Evolutionary conservation across 768 basidiomycete genomes (phyloP).

Genomic region (Phaeolepiota aurea): DNA sequence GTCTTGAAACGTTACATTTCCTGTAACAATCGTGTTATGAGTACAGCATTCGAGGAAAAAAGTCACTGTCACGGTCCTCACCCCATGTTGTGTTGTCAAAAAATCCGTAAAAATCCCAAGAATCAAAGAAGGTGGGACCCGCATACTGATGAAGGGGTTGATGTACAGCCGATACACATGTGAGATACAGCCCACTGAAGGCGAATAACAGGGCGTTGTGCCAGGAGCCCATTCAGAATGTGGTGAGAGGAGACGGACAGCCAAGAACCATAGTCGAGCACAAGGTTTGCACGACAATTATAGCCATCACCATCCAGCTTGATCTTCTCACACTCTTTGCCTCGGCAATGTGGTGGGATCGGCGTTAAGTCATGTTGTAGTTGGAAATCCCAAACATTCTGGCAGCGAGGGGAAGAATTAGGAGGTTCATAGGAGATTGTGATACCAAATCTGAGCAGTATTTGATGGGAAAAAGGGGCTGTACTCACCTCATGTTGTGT

Average conservation of each 20-base stretch:
- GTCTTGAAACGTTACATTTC: slow-evolving; percentile 56
- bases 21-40: slow-evolving; percentile 23
- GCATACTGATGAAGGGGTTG: slow-evolving; percentile 8
- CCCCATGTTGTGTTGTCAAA: slow-evolving; percentile 12
- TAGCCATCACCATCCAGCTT: too few relatives aligned
- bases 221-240: not conserved
- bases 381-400: too few relatives aligned
- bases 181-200: not conserved
- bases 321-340: too few relatives aligned
- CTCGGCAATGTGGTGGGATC: too few relatives aligned
- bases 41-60: not conserved
- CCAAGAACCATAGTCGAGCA: not conserved
- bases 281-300: too few relatives aligned
- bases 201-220: not conserved
- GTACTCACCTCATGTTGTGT: too few relatives aligned
- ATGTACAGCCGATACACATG: slow-evolving; percentile 2
- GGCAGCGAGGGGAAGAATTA: too few relatives aligned
- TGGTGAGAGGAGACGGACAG: not conserved
- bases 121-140: slow-evolving; percentile 9
- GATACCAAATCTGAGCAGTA: too few relatives aligned
- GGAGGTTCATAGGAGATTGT: too few relatives aligned
- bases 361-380: too few relatives aligned
- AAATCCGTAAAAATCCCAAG: slow-evolving; percentile 8
- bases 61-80: slow-evolving; percentile 3
- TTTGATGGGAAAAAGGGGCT: too few relatives aligned